A percentile compares a stretch with the other conserved stretches of the same genome.
Evolutionary conservation across 441 rosid species (phyloP).

Genomic region (Syzygium syzygioides): DNA sequence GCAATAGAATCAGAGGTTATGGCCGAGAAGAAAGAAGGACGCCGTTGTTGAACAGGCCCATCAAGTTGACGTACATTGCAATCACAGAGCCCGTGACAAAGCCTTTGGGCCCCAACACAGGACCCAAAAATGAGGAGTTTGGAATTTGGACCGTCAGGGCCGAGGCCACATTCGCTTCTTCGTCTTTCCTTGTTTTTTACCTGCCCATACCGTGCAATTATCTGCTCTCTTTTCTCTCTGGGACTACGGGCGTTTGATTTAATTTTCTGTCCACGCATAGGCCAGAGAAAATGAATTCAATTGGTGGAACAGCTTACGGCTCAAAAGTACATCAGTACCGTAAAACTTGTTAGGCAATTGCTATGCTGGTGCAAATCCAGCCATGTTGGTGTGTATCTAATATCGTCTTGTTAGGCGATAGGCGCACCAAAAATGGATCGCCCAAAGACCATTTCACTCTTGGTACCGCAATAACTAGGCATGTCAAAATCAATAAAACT

Average conservation of each 20-base stretch:
- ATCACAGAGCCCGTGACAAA: background rate
- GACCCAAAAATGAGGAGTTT: background rate
- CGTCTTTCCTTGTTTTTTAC: background rate
- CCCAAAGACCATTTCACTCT: background rate
- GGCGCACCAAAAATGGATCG: background rate
- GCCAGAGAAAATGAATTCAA: background rate
- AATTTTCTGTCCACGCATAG: background rate
- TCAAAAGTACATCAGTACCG: background rate
- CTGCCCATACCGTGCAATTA: background rate
- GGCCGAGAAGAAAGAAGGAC: background rate
- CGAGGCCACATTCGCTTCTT: background rate
- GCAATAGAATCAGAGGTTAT: background rate
- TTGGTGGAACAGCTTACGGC: background rate
- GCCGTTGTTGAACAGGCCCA: background rate
- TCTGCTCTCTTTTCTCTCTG: background rate
- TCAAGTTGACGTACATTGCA: background rate
- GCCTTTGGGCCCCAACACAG: background rate
- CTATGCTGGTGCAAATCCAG: background rate
- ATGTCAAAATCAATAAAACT: background rate
- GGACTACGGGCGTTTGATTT: background rate
- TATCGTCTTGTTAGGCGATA: background rate
- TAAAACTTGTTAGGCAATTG: background rate
- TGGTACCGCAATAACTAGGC: background rate
- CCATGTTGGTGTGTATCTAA: background rate
- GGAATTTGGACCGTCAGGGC: background rate